Conservation (phyloP, 768 basidiomycete species). For the Serendipita sp. region DNA sequence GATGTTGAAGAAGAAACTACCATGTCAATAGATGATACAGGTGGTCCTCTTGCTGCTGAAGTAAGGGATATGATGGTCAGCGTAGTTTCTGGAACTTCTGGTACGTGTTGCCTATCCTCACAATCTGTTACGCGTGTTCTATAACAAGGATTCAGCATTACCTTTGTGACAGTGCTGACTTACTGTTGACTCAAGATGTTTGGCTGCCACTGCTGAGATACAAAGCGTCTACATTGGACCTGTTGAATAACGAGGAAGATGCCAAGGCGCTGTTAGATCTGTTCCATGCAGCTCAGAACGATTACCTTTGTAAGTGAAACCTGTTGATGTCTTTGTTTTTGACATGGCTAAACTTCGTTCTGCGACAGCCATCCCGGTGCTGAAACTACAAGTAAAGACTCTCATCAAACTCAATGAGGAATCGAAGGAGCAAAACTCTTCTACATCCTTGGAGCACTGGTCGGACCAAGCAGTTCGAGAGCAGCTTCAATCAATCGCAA, state of each 20-base stretch:
- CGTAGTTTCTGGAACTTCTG: background rate
- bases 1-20: background rate
- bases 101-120: background rate
- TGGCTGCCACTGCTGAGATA: slow-evolving; percentile 55
- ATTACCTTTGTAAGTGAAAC: slow-evolving; percentile 57
- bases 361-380: slow-evolving; percentile 50
- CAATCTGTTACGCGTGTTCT: background rate
- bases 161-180: background rate
- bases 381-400: slow-evolving; percentile 52
- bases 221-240: slow-evolving; percentile 22
- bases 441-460: slow-evolving; percentile 35
- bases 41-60: background rate
- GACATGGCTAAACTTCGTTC: background rate
- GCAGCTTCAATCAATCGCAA: slow-evolving; percentile 37
- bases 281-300: slow-evolving; percentile 49
- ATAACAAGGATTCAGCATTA: background rate
- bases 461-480: slow-evolving; percentile 36
- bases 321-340: no score
- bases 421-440: slow-evolving; percentile 47
- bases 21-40: background rate
- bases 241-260: slow-evolving; percentile 24
- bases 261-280: slow-evolving; percentile 39
- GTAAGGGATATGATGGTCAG: background rate
- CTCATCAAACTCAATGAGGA: slow-evolving; percentile 35
- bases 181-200: slow-evolving; percentile 31